Evolutionary conservation across 2,329 filamentous ascomycete genomes (phyloP).

Genomic region (Davidsoniella australis): DNA sequence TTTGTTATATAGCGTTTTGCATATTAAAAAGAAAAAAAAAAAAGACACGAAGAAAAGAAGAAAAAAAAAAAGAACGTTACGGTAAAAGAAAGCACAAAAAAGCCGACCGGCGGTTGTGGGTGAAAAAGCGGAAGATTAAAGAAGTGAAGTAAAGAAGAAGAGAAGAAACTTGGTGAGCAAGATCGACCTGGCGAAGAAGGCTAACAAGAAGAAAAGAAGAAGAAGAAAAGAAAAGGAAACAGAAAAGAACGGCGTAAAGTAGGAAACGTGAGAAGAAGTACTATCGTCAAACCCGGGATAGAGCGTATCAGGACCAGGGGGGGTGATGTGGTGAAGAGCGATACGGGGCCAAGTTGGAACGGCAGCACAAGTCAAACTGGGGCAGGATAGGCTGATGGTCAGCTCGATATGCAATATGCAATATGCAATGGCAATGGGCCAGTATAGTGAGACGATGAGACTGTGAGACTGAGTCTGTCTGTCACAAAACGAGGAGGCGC

Average conservation of each 20-base stretch:
- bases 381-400: too few species aligned
- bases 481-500: slow-evolving; percentile 6
- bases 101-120: slow-evolving; percentile 5
- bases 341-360: neutral
- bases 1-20: too few species aligned
- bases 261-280: neutral
- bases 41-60: neutral
- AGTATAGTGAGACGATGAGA: too few species aligned
- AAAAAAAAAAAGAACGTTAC: slow-evolving; percentile 1
- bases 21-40: neutral
- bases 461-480: too few species aligned
- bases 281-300: neutral
- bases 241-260: slow-evolving; percentile 1
- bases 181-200: slow-evolving; percentile 2
- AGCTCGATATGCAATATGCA: too few species aligned
- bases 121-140: neutral
- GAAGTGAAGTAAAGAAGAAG: slow-evolving; percentile 5
- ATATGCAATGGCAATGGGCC: too few species aligned
- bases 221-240: slow-evolving; percentile 8
- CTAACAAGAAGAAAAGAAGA: slow-evolving; percentile 4
- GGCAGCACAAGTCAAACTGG: neutral
- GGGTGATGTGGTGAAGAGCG: too few species aligned
- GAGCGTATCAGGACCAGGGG: too few species aligned
- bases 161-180: slow-evolving; percentile 5
- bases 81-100: slow-evolving; percentile 5